Conservation (phyloP, 2,329 filamentous ascomycete species). For the Aspergillus fijiensis region DNA sequence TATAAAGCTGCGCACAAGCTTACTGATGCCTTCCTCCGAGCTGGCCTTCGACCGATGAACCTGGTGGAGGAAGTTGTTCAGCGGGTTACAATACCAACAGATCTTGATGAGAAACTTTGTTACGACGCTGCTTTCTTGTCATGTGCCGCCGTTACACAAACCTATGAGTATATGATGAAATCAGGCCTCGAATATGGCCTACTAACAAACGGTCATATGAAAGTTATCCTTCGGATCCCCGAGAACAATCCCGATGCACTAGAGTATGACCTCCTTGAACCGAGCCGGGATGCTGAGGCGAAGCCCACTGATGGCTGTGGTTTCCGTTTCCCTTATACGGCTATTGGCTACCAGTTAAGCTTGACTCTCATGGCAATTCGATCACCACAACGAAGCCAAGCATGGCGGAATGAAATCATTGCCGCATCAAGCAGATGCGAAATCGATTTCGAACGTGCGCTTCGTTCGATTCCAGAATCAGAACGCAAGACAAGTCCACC, state of each 20-base stretch:
- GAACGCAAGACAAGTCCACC: conserved; percentile 2
- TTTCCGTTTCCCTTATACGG: conserved; percentile 7
- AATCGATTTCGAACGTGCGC: conserved; percentile 1
- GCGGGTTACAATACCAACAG: neutral
- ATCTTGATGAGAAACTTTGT: neutral
- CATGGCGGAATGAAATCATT: conserved; percentile 1
- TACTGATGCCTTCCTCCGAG: conserved; percentile 4
- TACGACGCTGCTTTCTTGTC: conserved; percentile 3
- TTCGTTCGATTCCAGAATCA: conserved; percentile 4
- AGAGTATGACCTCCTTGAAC: conserved; percentile 1
- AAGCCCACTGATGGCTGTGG: neutral
- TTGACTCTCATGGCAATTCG: conserved; percentile 2
- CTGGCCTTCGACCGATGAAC: conserved; percentile 1
- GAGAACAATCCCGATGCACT: neutral
- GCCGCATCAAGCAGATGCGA: neutral
- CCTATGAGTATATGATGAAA: conserved; percentile 7
- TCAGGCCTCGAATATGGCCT: neutral
- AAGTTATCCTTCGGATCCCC: conserved; percentile 1
- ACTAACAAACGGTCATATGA: conserved; percentile 1
- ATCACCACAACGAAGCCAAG: neutral
- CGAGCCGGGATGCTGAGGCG: conserved; percentile 1
- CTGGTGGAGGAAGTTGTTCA: conserved; percentile 5
- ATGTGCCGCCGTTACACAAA: conserved; percentile 1
- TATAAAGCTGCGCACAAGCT: conserved; percentile 9
- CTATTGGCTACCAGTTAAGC: neutral